Evolutionary conservation across 176 grass and related monocot species (phyloP).

Genomic region (Elaeis guineensis): DNA sequence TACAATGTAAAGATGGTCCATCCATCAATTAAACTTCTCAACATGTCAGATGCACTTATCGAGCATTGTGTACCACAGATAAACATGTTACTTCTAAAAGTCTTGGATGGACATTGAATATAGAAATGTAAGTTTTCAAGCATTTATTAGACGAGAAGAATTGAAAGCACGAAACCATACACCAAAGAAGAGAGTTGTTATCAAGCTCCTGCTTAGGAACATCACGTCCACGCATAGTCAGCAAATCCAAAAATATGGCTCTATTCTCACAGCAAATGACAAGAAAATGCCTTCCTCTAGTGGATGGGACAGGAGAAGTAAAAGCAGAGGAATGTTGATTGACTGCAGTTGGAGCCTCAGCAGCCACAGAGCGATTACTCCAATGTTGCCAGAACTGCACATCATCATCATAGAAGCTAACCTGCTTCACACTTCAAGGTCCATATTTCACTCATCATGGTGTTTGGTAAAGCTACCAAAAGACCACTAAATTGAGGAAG

Average conservation of each 20-base stretch:
- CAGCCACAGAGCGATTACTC: conserved; percentile 71
- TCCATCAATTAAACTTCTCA: no score
- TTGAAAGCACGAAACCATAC: conserved; percentile 23
- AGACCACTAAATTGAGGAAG: background rate
- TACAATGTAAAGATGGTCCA: no score
- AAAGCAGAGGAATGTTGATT: conserved; percentile 71
- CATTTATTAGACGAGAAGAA: background rate
- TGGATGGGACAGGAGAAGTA: conserved; percentile 75
- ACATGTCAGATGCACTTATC: no score
- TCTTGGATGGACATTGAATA: background rate
- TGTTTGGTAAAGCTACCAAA: conserved; percentile 30
- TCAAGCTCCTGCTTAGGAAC: conserved; percentile 97
- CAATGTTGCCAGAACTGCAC: conserved; percentile 96
- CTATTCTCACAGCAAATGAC: conserved; percentile 99
- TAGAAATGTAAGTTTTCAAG: background rate
- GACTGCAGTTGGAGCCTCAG: conserved; percentile 75
- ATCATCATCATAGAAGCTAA: conserved; percentile 94
- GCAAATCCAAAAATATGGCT: conserved; percentile 96
- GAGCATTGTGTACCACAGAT: no score
- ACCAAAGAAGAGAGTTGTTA: conserved; percentile 97
- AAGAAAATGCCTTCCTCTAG: conserved; percentile 97
- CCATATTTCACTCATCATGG: conserved; percentile 14
- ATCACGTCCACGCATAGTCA: conserved; percentile 91
- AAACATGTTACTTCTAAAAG: no score
- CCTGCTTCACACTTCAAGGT: conserved; percentile 92